These are phyloP conservation scores for Trypethelium eluteriae DNA, from an alignment of 495 filamentous ascomycete genomes.

Conservation along the genomic window DNA sequence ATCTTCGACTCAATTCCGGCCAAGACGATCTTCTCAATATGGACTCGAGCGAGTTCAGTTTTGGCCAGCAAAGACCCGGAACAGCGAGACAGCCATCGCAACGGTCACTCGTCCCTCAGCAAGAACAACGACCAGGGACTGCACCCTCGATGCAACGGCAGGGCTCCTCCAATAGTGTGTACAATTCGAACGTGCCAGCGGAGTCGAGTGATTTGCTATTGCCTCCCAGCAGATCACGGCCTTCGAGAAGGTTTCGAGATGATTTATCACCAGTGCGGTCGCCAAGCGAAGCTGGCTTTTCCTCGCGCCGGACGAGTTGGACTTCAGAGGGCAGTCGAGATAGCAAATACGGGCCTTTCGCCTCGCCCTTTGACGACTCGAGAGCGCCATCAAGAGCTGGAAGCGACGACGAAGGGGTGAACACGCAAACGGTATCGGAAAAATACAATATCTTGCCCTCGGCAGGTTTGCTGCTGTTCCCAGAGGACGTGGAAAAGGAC, in stretches of 20 bases:
- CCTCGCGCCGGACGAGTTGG: conserved; percentile 56
- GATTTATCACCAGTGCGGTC: conserved; percentile 40
- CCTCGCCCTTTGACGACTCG: conserved; percentile 51
- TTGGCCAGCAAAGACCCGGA: conserved; percentile 29
- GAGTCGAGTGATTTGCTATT: conserved; percentile 56
- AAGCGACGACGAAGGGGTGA: conserved; percentile 59
- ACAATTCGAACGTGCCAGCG: conserved; percentile 35
- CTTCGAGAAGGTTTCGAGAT: conserved; percentile 41
- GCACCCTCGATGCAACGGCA: conserved; percentile 21
- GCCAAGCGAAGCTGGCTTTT: conserved; percentile 38
- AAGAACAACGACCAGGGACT: conserved; percentile 28
- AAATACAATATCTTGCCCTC: conserved; percentile 73
- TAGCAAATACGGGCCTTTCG: conserved; percentile 44
- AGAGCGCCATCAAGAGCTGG: conserved; percentile 53
- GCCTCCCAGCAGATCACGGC: conserved; percentile 41
- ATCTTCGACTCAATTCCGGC: conserved; percentile 55
- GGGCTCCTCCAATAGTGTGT: conserved; percentile 28
- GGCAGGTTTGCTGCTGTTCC: conserved; percentile 61
- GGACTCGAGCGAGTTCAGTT: conserved; percentile 21
- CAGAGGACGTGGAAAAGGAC: conserved; percentile 71
- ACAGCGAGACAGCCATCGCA: conserved; percentile 34
- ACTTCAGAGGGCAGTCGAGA: conserved; percentile 54
- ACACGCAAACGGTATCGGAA: conserved; percentile 69
- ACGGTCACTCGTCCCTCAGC: conserved; percentile 37
- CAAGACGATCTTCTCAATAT: conserved; percentile 44